Conservation (phyloP, 805 yeast species). For the Starmerella sirachaensis region DNA sequence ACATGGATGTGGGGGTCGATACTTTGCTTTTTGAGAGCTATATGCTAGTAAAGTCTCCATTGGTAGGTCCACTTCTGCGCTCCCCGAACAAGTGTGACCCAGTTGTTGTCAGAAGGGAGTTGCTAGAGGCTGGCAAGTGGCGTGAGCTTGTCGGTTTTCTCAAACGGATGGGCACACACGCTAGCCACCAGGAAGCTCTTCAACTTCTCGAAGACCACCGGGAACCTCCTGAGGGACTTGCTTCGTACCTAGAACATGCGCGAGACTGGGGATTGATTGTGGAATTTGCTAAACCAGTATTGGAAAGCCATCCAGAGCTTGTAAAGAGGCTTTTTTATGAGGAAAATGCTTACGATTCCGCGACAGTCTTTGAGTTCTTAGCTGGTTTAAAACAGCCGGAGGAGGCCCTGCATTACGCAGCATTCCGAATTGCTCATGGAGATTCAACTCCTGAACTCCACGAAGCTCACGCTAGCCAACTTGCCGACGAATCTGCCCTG, state of each 20-base stretch:
- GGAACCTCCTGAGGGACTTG: slow-evolving; percentile 15
- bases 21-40: slow-evolving; percentile 70
- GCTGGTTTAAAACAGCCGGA: not conserved
- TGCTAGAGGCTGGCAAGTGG: slow-evolving; percentile 38
- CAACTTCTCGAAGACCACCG: slow-evolving; percentile 38
- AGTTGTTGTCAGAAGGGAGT: slow-evolving; percentile 43
- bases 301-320: slow-evolving; percentile 30
- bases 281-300: slow-evolving; percentile 43
- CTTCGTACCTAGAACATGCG: slow-evolving; percentile 15
- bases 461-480: slow-evolving; percentile 8
- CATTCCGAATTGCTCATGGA: slow-evolving; percentile 1
- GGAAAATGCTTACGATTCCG: slow-evolving; percentile 25
- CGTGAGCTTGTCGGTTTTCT: slow-evolving; percentile 71
- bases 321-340: slow-evolving; percentile 50
- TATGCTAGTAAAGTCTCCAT: slow-evolving; percentile 49
- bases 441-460: slow-evolving; percentile 9
- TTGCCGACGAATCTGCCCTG: slow-evolving; percentile 2
- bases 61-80: slow-evolving; percentile 74
- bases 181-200: slow-evolving; percentile 52
- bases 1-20: slow-evolving; percentile 40
- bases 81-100: slow-evolving; percentile 64
- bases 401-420: slow-evolving; percentile 8
- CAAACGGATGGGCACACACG: slow-evolving; percentile 37
- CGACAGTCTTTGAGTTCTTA: slow-evolving; percentile 13
- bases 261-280: slow-evolving; percentile 38